Conservation (phyloP, 1,284 basidiomycete species). For the Rhizoctonia solani region DNA sequence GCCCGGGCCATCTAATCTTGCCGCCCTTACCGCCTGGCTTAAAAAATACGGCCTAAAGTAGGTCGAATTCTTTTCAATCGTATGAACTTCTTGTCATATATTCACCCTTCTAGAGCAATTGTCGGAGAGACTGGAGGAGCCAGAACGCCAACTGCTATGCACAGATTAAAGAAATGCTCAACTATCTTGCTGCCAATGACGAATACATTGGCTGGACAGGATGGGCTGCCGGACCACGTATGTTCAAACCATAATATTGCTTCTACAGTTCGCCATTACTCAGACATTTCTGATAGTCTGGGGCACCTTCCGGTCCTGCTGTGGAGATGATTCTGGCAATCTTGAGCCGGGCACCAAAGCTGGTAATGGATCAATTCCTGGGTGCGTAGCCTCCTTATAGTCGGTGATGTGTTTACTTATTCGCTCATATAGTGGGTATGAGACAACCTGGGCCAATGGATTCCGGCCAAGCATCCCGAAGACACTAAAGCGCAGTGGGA, state of each 20-base stretch:
- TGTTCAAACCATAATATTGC: slow-evolving; percentile 39
- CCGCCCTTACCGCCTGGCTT: slow-evolving; percentile 51
- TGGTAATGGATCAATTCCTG: slow-evolving; percentile 35
- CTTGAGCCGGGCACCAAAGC: no score
- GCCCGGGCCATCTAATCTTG: no score
- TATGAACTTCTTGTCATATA: neutral
- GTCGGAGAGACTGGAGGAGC: slow-evolving; percentile 54
- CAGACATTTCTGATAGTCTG: slow-evolving; percentile 46
- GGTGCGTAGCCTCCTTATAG: slow-evolving; percentile 35
- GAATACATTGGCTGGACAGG: slow-evolving; percentile 55
- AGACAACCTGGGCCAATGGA: slow-evolving; percentile 51
- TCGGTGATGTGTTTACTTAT: neutral
- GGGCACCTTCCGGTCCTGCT: slow-evolving; percentile 51
- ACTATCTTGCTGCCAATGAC: slow-evolving; percentile 50
- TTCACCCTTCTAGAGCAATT: slow-evolving; percentile 46
- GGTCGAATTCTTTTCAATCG: slow-evolving; percentile 6
- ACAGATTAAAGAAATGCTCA: slow-evolving; percentile 49
- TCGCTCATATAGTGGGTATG: slow-evolving; percentile 45
- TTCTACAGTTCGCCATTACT: neutral
- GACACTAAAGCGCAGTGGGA: slow-evolving; percentile 40
- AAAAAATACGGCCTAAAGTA: slow-evolving; percentile 52
- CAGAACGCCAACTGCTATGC: slow-evolving; percentile 50
- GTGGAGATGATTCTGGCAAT: no score
- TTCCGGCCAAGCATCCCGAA: slow-evolving; percentile 51
- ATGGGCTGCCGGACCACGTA: slow-evolving; percentile 56